Conservation (phyloP, 805 yeast genomes). For the Jamesozyma piceae region DNA sequence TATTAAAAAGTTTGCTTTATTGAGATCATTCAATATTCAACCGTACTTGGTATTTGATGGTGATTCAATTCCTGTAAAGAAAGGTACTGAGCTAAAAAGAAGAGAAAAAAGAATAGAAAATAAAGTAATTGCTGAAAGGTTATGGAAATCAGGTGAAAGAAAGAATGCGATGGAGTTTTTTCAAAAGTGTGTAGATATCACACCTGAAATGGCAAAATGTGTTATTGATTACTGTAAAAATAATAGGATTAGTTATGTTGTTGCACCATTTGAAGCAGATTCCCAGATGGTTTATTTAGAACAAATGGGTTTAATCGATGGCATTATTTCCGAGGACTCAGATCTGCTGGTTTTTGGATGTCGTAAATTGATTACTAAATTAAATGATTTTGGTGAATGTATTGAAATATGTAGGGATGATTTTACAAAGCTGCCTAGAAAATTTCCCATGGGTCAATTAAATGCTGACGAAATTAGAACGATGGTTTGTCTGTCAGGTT, state of each 20-base stretch:
- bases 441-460: conserved; percentile 43
- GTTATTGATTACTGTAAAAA: conserved; percentile 62
- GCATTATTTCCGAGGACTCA: conserved; percentile 87
- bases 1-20: conserved; percentile 54
- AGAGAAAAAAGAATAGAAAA: conserved; percentile 48
- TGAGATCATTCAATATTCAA: conserved; percentile 53
- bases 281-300: conserved; percentile 92
- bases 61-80: conserved; percentile 70
- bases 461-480: conserved; percentile 52
- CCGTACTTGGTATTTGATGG: conserved; percentile 95
- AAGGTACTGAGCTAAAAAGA: conserved; percentile 61
- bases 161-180: conserved; percentile 57
- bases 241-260: conserved; percentile 57
- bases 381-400: conserved; percentile 62
- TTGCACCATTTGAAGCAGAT: conserved; percentile 98
- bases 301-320: conserved; percentile 62
- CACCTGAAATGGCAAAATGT: conserved; percentile 85
- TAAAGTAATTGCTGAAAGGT: conserved; percentile 43
- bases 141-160: conserved; percentile 44
- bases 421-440: conserved; percentile 39
- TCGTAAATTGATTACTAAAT: conserved; percentile 61
- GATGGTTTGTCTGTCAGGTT: conserved; percentile 86
- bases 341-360: conserved; percentile 89
- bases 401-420: conserved; percentile 54
- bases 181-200: conserved; percentile 74